Conservation (phyloP, 176 grass and related monocot genomes). For the Neostapfia colusana region DNA sequence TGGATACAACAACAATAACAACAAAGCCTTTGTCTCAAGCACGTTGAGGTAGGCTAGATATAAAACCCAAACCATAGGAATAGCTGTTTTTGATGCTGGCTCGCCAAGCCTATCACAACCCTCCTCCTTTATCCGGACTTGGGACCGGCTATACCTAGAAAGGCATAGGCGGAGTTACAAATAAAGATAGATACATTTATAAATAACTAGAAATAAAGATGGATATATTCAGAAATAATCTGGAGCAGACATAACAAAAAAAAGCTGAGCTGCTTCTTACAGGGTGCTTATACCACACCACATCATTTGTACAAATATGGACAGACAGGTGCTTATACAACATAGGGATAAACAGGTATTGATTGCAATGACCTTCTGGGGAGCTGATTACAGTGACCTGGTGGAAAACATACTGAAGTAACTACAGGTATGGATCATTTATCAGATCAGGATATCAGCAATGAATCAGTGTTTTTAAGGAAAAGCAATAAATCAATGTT, state of each 20-base stretch:
- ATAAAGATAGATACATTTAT: not conserved
- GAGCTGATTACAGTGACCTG: not conserved
- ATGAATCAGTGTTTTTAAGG: not conserved
- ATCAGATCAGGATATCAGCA: not conserved
- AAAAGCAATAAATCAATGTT: not conserved
- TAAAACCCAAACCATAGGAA: too few species aligned
- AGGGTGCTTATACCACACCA: not conserved
- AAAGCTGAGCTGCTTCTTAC: not conserved
- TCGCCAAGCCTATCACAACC: too few species aligned
- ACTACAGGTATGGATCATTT: not conserved
- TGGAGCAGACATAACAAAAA: not conserved
- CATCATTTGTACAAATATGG: not conserved
- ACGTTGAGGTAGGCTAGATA: too few species aligned
- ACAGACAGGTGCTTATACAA: not conserved
- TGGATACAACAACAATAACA: too few species aligned
- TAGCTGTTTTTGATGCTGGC: too few species aligned
- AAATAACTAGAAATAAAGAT: not conserved
- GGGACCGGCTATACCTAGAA: too few species aligned
- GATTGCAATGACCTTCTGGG: slow-evolving; percentile 1
- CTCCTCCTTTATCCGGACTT: too few species aligned
- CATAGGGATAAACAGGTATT: not conserved
- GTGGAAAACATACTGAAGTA: not conserved
- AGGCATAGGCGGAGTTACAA: too few species aligned
- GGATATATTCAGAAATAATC: not conserved
- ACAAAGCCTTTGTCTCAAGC: too few species aligned